Evolutionary conservation across 495 filamentous ascomycete genomes (phyloP).

Genomic region (Hyaloscypha bicolor): DNA sequence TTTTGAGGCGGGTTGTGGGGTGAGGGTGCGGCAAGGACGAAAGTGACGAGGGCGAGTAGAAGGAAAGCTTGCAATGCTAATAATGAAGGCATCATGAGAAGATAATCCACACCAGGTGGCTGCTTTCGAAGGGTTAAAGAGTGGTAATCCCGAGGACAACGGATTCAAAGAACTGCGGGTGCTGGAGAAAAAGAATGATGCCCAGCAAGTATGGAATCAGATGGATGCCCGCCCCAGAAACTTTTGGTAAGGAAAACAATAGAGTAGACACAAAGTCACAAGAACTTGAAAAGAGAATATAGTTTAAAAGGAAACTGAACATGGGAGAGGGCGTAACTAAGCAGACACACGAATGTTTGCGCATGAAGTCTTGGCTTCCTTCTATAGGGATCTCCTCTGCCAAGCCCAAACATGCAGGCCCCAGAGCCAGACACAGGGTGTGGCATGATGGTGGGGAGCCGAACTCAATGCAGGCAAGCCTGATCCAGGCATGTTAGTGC

Average conservation of each 20-base stretch:
- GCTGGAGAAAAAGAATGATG: slow-evolving; percentile 24
- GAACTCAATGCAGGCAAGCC: slow-evolving; percentile 17
- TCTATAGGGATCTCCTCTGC: slow-evolving; percentile 22
- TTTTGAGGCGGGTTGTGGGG: slow-evolving; percentile 19
- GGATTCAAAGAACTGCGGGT: slow-evolving; percentile 4
- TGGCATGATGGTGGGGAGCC: slow-evolving; percentile 35
- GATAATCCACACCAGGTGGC: slow-evolving; percentile 31
- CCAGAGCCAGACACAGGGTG: slow-evolving; percentile 35
- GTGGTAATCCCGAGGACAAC: slow-evolving; percentile 23
- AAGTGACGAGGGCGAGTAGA: slow-evolving; percentile 42
- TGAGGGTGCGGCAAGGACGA: slow-evolving; percentile 38
- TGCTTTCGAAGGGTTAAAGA: slow-evolving; percentile 28
- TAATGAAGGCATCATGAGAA: slow-evolving; percentile 41
- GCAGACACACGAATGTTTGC: slow-evolving; percentile 28
- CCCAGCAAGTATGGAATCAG: slow-evolving; percentile 23
- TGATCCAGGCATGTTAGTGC: neutral
- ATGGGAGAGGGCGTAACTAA: slow-evolving; percentile 32
- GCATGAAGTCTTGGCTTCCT: slow-evolving; percentile 26
- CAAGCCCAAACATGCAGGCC: slow-evolving; percentile 15
- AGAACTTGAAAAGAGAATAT: slow-evolving; percentile 16
- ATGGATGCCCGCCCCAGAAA: slow-evolving; percentile 25
- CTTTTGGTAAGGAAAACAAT: slow-evolving; percentile 24
- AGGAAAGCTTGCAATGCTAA: slow-evolving; percentile 37
- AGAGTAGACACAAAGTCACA: slow-evolving; percentile 19
- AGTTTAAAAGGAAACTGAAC: slow-evolving; percentile 34